Evolutionary conservation across 2,329 filamentous ascomycete species (phyloP).

Genomic region (Aspergillus terreus): DNA sequence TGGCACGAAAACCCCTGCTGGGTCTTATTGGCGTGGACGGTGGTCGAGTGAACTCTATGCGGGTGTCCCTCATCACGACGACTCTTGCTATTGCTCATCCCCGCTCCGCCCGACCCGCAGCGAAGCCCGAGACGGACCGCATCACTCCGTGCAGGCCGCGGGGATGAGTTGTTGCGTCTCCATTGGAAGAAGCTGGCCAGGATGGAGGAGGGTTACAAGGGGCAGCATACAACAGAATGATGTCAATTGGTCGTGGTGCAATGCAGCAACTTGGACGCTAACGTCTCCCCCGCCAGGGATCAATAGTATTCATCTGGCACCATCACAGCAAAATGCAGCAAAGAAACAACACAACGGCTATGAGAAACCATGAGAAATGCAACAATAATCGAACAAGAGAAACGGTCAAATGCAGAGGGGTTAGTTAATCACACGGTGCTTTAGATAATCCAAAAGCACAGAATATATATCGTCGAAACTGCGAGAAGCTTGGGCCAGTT

Average conservation of each 20-base stretch:
- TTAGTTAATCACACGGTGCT: too few relatives aligned
- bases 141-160: neutral
- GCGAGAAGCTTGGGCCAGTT: neutral
- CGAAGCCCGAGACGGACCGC: neutral
- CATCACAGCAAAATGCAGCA: too few relatives aligned
- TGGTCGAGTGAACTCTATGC: neutral
- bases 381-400: too few relatives aligned
- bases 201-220: neutral
- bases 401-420: too few relatives aligned
- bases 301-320: neutral
- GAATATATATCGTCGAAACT: too few relatives aligned
- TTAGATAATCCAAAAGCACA: too few relatives aligned
- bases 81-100: neutral
- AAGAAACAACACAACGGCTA: too few relatives aligned
- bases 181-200: neutral
- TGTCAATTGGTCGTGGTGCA: neutral
- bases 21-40: conserved; percentile 6
- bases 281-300: neutral
- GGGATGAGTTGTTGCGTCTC: neutral
- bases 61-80: neutral
- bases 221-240: neutral
- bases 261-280: neutral
- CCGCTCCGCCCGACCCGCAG: neutral
- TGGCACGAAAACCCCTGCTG: conserved; percentile 2
- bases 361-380: too few relatives aligned